A percentile compares a stretch with the other conserved stretches of the same genome.
Conservation (phyloP, 1,284 basidiomycete genomes). For the Trichosporon ovoides region DNA sequence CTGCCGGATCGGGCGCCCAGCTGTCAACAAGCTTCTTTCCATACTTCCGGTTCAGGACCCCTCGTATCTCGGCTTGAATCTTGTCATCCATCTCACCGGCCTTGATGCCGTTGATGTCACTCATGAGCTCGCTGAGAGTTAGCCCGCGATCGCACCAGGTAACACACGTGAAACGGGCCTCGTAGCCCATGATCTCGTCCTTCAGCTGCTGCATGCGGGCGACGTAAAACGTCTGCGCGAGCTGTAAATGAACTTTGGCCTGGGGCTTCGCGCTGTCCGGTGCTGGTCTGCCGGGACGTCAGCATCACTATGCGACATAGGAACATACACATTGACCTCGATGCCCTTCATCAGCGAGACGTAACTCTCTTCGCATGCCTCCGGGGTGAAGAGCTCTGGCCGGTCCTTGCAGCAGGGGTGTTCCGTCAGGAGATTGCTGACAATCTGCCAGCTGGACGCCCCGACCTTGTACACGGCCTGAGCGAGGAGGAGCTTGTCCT, state of each 20-base stretch:
- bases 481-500: constrained; percentile 62
- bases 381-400: constrained; percentile 61
- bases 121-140: constrained; percentile 27
- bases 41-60: constrained; percentile 35
- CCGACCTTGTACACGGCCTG: constrained; percentile 81
- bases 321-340: constrained; percentile 60
- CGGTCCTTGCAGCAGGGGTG: constrained; percentile 51
- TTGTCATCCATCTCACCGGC: constrained; percentile 62
- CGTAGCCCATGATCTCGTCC: constrained; percentile 63
- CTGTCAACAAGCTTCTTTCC: constrained; percentile 38
- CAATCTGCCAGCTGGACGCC: constrained; percentile 63
- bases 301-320: constrained; percentile 1
- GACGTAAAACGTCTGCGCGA: constrained; percentile 68
- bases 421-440: constrained; percentile 62
- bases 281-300: constrained; percentile 29
- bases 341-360: constrained; percentile 63
- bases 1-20: constrained; percentile 37
- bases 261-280: constrained; percentile 36
- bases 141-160: not conserved
- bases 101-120: constrained; percentile 59
- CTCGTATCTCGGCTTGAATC: constrained; percentile 51
- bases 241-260: constrained; percentile 57
- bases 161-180: constrained; percentile 67
- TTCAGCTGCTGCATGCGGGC: constrained; percentile 65
- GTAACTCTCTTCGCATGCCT: constrained; percentile 64